Evolutionary conservation across 768 basidiomycete species (phyloP), one percentile per base, ranked within the genome.

Genomic region (Trametes cubensis): DNA sequence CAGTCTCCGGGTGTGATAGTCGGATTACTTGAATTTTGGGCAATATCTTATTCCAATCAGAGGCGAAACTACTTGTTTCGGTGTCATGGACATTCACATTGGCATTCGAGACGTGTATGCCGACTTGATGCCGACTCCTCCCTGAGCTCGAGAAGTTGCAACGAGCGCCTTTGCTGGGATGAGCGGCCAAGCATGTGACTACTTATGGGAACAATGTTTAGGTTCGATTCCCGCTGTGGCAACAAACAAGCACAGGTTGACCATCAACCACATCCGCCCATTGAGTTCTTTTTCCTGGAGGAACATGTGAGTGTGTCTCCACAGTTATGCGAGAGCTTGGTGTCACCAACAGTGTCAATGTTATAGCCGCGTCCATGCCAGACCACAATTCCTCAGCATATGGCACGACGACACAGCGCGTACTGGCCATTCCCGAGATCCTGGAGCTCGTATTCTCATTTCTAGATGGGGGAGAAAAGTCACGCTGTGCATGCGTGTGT

Each of bases 351-450:
- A 6, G 6, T 44, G 17, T 20, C 20, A 21, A 11, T 17, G 6
- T 13, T 2, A 17, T 20, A 21, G 7, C n/a, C n/a, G n/a, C 42
- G 42, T 17, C 6, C 42, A 44, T 44, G 42, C 18, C 13, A 44
- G 18, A 44, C 17, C 42, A 44, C 5, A 42, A 49, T 3, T 49
- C 40, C 21, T 53, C 59, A n/a, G 14, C 47, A 6, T 67, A 55
- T 40, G 66, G 51, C 10, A 63, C 66, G 8, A 62, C 62, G 8
- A 50, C 55, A 23, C 71, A 74, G 46, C 80, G 80, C 39, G 81
- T 83, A 6, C 69, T 87, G 1, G 73, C 69, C 28, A 85, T 86
- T 21, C 83, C 86, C 0, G 87, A 88, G 69, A 78, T 88, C 0
- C 73, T 87, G 23, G 80, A 84, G 54, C 79, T 84, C 70, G 74